Conservation (phyloP, 768 basidiomycete genomes). For the Hypholoma sublateritium region DNA sequence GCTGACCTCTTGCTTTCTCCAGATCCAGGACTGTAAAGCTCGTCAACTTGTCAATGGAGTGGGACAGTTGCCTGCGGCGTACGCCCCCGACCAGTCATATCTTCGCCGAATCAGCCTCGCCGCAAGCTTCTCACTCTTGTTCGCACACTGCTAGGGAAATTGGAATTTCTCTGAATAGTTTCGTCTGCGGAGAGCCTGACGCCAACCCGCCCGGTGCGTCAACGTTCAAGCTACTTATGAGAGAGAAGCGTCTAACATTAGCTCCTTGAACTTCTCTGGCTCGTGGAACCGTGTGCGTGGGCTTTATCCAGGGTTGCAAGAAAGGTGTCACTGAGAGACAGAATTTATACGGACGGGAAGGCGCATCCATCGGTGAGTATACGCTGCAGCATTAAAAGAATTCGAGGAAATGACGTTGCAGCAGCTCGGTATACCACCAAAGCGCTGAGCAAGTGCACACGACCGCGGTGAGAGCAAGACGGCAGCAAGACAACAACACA, state of each 20-base stretch:
- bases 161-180: too few relatives aligned
- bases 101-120: not conserved
- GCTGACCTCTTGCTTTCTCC: too few relatives aligned
- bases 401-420: not conserved
- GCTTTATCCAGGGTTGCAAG: not conserved
- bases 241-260: not conserved
- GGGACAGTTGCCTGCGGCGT: not conserved
- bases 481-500: not conserved
- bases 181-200: not conserved
- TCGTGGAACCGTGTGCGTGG: not conserved
- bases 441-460: not conserved
- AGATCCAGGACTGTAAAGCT: too few relatives aligned
- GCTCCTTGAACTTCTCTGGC: not conserved
- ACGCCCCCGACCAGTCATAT: not conserved
- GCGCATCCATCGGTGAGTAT: not conserved
- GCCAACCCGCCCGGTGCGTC: not conserved
- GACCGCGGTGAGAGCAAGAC: not conserved
- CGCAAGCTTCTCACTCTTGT: too few relatives aligned
- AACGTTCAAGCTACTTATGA: not conserved
- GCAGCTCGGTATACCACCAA: not conserved
- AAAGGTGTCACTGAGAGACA: not conserved
- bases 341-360: not conserved
- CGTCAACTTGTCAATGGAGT: not conserved
- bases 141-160: too few relatives aligned
- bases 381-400: not conserved